Evolutionary conservation across 495 filamentous ascomycete species (phyloP).

Genomic region (Xanthoparmelia taractica): DNA sequence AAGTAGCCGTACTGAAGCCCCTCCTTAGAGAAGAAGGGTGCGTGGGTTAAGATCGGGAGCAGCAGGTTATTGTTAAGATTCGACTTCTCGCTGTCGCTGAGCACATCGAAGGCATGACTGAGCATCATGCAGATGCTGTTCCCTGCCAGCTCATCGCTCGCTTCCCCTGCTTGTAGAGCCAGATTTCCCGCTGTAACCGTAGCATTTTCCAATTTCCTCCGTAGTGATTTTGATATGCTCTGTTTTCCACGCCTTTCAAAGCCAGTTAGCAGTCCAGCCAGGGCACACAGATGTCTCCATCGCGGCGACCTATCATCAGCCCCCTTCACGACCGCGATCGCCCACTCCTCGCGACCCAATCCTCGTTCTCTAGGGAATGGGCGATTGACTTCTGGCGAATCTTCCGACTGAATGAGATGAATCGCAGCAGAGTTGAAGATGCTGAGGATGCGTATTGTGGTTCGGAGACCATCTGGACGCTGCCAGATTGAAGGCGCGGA

Average conservation of each 20-base stretch:
- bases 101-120: conserved; percentile 67
- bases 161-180: conserved; percentile 51
- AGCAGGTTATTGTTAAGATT: conserved; percentile 70
- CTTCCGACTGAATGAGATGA: conserved; percentile 52
- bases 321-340: conserved; percentile 71
- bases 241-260: conserved; percentile 62
- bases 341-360: conserved; percentile 66
- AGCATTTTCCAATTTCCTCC: conserved; percentile 66
- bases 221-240: conserved; percentile 53
- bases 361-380: conserved; percentile 28
- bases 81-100: conserved; percentile 50
- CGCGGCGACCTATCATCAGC: conserved; percentile 74
- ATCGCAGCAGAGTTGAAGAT: conserved; percentile 80
- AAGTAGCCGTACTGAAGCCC: conserved; percentile 82
- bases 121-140: conserved; percentile 63
- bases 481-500: conserved; percentile 82
- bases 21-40: conserved; percentile 60
- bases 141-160: conserved; percentile 47
- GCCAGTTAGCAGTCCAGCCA: conserved; percentile 75
- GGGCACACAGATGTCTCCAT: conserved; percentile 80
- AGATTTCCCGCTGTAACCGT: conserved; percentile 74
- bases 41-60: conserved; percentile 59
- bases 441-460: conserved; percentile 68
- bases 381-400: conserved; percentile 33
- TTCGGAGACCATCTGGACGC: conserved; percentile 59